phyloP scores from a whole-genome alignment of 441 rosid species.

The Corymbia citriodora region DNA sequence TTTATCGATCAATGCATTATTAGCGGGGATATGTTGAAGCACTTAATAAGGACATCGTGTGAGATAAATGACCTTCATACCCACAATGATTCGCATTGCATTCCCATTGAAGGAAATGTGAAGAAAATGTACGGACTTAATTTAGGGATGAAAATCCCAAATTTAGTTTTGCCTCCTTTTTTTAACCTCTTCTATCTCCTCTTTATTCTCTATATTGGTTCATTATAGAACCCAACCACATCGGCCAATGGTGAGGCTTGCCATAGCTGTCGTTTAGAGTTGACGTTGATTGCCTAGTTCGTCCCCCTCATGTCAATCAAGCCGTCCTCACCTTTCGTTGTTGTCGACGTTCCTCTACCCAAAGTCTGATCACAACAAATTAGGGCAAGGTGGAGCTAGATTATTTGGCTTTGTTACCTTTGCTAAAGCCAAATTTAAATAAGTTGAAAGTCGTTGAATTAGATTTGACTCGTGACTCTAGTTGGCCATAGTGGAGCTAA shows the following conservation, averaged over 20 bases:
- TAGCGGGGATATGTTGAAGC: background rate
- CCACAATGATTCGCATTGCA: background rate
- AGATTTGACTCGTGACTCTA: background rate
- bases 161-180: background rate
- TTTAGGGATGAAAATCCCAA: background rate
- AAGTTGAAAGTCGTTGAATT: background rate
- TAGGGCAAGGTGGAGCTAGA: background rate
- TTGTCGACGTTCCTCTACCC: background rate
- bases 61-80: background rate
- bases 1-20: background rate
- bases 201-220: background rate
- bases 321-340: background rate
- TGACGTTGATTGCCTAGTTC: background rate
- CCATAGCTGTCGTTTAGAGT: background rate
- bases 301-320: background rate
- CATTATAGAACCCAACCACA: background rate
- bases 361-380: background rate
- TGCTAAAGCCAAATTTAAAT: background rate
- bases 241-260: background rate
- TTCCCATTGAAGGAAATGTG: background rate
- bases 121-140: background rate
- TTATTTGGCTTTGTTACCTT: background rate
- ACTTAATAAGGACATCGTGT: background rate
- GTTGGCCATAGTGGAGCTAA: background rate
- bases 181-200: background rate